Base-by-base conservation (phyloP, 768 basidiomycete genomes). In the Boletus rubropictus region DNA sequence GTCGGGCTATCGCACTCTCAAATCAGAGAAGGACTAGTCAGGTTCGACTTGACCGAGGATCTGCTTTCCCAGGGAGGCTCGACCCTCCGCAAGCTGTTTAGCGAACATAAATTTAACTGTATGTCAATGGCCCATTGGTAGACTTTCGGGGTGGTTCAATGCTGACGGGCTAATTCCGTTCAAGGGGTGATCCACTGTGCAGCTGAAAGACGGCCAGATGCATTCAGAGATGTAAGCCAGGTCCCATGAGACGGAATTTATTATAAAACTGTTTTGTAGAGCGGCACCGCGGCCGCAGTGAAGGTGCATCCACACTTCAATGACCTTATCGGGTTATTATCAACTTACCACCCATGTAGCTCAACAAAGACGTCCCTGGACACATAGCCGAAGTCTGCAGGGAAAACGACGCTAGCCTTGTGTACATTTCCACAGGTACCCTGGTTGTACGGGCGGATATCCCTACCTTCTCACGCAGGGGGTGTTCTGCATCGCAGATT, bases 101-200 rank as follows among this genome's bases (percentile, higher is more conserved):
- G 56, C 1, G 69, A 76, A 18, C 75, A 79, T 63, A 75, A 76
- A 46, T 88, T 90, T 0, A 69, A 84, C 46, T 89, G 89, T 90
- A 65, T 58, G 84, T 73, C 25, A 17, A 39, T 34, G 33, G 18
- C 11, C 28, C 15, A 11, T n/a, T 11, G 5, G 5, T 7, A 14
- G 39, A 15, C 2, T 9, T 2, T n/a, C n/a, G n/a, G 25, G 28
- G 18, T 40, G 31, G 31, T 39, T 42, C 20, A 22, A n/a, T 35
- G 27, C 46, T 48, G 41, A 57, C 53, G 25, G 9, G 34, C 22
- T 18, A 15, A 39, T 29, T 46, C 20, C 10, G 34, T 47, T 35
- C 56, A 60, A 86, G 84, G 86, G 82, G 81, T 97, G 32, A 82
- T 98, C 14, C 95, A 98, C 61, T 96, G 93, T 59, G 95, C 95